Evolutionary conservation across 2,329 filamentous ascomycete genomes (phyloP).

Genomic region (Colletotrichum sp.): DNA sequence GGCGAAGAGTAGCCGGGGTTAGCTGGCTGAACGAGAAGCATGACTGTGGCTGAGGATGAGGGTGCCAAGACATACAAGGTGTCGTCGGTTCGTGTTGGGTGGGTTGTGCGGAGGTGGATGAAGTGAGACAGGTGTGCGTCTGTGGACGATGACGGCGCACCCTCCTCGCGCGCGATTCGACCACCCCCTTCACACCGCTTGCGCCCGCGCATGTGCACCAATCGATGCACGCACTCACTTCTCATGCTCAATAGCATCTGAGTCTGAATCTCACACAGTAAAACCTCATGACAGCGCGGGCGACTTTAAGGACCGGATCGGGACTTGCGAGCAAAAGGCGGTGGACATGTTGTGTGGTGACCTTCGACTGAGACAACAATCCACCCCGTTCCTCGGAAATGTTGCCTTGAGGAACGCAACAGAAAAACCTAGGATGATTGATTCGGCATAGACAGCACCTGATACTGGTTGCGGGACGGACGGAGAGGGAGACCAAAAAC

Average conservation of each 20-base stretch:
- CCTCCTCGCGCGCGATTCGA: background rate
- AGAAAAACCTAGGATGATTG: background rate
- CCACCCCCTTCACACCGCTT: background rate
- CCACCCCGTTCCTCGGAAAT: background rate
- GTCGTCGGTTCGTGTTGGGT: background rate
- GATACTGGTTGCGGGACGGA: background rate
- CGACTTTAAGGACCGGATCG: background rate
- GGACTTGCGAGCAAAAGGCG: background rate
- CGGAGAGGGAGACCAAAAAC: background rate
- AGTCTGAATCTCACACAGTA: background rate
- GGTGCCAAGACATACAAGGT: background rate
- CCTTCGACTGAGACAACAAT: background rate
- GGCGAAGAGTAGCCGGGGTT: background rate
- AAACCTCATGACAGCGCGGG: background rate
- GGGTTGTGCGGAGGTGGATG: background rate
- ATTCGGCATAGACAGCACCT: background rate
- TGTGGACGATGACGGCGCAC: background rate
- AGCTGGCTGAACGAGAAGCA: background rate
- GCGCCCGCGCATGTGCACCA: background rate
- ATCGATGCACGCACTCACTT: background rate
- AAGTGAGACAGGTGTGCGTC: slow-evolving; percentile 4
- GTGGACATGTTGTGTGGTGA: background rate
- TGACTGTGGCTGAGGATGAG: background rate
- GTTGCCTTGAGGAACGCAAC: background rate
- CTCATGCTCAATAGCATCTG: background rate